phyloP scores from a whole-genome alignment of 345 rosid genomes.

The Salix brachista region DNA sequence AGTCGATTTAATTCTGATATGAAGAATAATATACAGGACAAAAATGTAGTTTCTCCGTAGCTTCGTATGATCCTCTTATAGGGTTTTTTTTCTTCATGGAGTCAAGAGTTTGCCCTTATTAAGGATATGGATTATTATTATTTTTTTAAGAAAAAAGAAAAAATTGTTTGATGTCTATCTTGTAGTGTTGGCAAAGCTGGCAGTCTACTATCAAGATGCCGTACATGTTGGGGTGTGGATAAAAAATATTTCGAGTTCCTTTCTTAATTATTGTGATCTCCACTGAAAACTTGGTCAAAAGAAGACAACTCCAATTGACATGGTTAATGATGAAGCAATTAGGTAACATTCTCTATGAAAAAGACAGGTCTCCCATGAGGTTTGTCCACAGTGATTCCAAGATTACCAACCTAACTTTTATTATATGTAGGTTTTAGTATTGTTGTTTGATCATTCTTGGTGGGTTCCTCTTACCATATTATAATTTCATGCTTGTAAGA shows the following conservation, averaged over 20 bases:
- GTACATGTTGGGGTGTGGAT: background rate
- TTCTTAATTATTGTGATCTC: background rate
- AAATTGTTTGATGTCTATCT: background rate
- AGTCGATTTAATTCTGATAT: too few relatives aligned
- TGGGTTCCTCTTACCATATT: background rate
- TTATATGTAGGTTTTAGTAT: background rate
- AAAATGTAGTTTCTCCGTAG: too few relatives aligned
- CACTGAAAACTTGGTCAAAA: constrained; percentile 1
- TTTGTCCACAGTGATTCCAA: background rate
- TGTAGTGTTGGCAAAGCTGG: background rate
- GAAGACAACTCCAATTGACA: background rate
- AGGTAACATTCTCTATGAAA: background rate
- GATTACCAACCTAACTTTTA: constrained; percentile 1
- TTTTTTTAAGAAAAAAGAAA: too few relatives aligned
- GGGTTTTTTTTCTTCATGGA: background rate
- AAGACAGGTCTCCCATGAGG: constrained; percentile 4
- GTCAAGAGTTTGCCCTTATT: background rate
- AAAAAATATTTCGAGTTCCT: background rate
- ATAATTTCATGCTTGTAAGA: background rate
- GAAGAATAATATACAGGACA: too few relatives aligned
- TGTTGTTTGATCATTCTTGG: background rate
- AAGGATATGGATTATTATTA: background rate
- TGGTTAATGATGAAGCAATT: background rate
- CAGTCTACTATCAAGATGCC: background rate
- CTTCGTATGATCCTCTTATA: too few relatives aligned